These are phyloP conservation scores for Podosphaera leucotricha DNA, from an alignment of 2,329 filamentous ascomycete genomes.

Conservation along the genomic window DNA sequence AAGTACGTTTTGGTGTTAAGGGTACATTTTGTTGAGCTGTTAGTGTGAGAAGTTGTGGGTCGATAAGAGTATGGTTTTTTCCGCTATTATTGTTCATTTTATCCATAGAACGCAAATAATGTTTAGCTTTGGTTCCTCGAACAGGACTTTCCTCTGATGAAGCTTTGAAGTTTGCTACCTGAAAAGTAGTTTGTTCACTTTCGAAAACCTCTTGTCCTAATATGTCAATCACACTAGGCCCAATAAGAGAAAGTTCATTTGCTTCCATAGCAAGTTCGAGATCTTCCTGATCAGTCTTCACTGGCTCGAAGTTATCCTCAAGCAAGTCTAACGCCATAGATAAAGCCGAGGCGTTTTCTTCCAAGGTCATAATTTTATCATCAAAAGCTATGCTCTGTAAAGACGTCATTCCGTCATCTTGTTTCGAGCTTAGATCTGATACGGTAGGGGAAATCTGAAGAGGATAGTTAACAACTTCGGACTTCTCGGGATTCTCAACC, in stretches of 20 bases:
- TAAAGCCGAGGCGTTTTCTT: background rate
- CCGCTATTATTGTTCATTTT: constrained; percentile 40
- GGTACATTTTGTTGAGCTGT: constrained; percentile 1
- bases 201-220: constrained; percentile 1
- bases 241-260: constrained; percentile 33
- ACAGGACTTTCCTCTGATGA: background rate
- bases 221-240: constrained; percentile 15
- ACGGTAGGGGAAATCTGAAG: background rate
- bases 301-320: constrained; percentile 21
- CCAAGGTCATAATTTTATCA: constrained; percentile 20
- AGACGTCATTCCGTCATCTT: background rate
- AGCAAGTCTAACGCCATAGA: background rate
- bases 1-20: constrained; percentile 11
- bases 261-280: constrained; percentile 32
- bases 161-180: background rate
- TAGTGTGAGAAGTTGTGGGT: constrained; percentile 21
- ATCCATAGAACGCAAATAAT: constrained; percentile 31
- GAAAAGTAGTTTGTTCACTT: background rate
- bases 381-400: constrained; percentile 30
- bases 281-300: constrained; percentile 29
- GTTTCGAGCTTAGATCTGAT: background rate
- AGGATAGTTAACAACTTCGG: constrained; percentile 3
- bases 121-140: constrained; percentile 7
- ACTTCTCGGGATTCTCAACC: constrained; percentile 29
- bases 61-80: constrained; percentile 33